Base-by-base conservation (phyloP, 139 green algal species). In the Chlamydomonas urium region DNA sequence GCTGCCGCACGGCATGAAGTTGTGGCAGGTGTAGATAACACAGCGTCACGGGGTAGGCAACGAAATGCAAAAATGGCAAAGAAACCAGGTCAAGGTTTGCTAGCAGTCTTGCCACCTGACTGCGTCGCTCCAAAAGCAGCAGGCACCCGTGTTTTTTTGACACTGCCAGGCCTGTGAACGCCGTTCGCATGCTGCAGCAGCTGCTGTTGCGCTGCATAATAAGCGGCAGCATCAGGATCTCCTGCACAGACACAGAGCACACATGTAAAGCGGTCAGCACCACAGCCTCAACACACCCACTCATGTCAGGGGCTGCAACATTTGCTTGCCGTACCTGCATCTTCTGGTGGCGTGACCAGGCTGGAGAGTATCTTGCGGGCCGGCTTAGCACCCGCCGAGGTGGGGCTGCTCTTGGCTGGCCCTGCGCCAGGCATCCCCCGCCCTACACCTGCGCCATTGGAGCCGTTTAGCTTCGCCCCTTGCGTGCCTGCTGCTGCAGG, bases 201-300 rank as follows among this genome's bases (percentile, higher is more conserved):
- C 48, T 69, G 32, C 37, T 76, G 69, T 61, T 83, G 80, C 4
- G 80, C 80, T 23, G 35, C 42, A 47, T 78, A 82, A 48, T 83
- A 86, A 1, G 75, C 73, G n/a, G 66, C 48, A 2, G 80, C 80
- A 28, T 79, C 66, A 1, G 65, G 37, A 47, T 81, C 70, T 24
- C 32, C 29, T 5, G 45, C 19, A 53, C 48, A 68, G 3, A 47
- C 58, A 45, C 32, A 23, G 66, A 47, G 0, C 74, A 68, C 35
- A 79, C 59, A 24, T 78, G 61, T 31, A 69, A 75, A 1, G 65
- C 71, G 23, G 65, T 35, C 1, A 47, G 66, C 21, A 53, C 56
- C 35, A 59, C 72, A 1, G 33, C 65, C 10, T n/a, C 21, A 2
- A 31, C 32, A 6, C 26, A 29, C 5, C 36, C 24, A 42, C 17